phyloP scores from a whole-genome alignment of 139 green algal genomes.

The Chlorella vulgaris region DNA sequence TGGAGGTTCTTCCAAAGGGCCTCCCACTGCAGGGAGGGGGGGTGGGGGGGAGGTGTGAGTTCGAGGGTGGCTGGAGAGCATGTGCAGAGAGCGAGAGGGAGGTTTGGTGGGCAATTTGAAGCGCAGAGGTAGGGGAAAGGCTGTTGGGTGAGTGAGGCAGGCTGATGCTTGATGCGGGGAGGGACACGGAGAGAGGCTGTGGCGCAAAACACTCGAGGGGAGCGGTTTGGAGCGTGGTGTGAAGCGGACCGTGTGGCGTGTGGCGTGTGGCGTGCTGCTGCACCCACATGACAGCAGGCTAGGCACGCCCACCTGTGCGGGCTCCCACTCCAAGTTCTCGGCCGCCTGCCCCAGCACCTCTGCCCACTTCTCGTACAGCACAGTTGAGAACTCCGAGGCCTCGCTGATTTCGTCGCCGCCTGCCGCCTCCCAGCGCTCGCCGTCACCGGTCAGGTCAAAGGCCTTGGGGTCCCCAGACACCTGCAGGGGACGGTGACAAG shows the following conservation, averaged over 20 bases:
- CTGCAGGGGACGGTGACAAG: not conserved
- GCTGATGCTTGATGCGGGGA: no score
- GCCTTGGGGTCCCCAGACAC: constrained; percentile 20
- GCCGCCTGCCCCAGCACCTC: constrained; percentile 25
- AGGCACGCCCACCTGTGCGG: constrained; percentile 3
- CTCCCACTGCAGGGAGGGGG: constrained; percentile 11
- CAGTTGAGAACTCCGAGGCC: constrained; percentile 22
- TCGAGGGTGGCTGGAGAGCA: no score
- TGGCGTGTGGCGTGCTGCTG: not conserved
- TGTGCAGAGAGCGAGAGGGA: no score
- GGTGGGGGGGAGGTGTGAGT: not conserved
- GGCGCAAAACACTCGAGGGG: no score
- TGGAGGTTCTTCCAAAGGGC: constrained; percentile 26
- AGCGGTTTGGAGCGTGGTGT: no score
- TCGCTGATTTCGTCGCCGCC: constrained; percentile 32
- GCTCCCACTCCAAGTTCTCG: constrained; percentile 30
- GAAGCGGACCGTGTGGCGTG: not conserved
- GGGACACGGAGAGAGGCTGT: no score
- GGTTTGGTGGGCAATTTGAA: no score
- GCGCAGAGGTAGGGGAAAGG: no score
- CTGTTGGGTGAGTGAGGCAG: no score
- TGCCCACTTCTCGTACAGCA: constrained; percentile 33
- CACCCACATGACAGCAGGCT: no score
- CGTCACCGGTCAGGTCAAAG: constrained; percentile 24
- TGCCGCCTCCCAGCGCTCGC: constrained; percentile 27